phyloP scores from a whole-genome alignment of 2,329 filamentous ascomycete species.

The Alternaria viburni region DNA sequence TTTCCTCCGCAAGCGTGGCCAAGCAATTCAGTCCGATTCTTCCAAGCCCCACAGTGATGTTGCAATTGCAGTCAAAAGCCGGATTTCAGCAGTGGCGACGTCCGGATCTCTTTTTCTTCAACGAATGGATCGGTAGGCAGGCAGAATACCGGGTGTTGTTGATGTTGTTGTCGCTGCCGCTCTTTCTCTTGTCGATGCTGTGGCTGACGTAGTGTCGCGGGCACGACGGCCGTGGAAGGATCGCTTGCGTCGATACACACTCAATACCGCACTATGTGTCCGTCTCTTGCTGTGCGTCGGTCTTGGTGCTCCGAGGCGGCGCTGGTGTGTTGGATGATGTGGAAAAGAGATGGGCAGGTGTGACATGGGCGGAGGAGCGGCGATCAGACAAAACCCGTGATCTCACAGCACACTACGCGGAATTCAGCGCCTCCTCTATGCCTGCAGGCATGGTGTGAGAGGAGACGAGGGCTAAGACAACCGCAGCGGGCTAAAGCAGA shows the following conservation, averaged over 20 bases:
- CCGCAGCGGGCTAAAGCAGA: slow-evolving; percentile 33
- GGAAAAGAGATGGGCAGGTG: slow-evolving; percentile 28
- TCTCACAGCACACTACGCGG: slow-evolving; percentile 28
- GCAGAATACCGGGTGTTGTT: neutral
- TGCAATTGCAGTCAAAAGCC: neutral
- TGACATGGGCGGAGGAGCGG: slow-evolving; percentile 29
- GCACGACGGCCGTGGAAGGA: slow-evolving; percentile 26
- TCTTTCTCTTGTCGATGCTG: slow-evolving; percentile 20
- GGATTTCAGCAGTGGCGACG: neutral
- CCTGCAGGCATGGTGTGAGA: slow-evolving; percentile 35
- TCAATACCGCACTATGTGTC: slow-evolving; percentile 14
- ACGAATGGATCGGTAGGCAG: neutral
- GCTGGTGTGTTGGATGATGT: slow-evolving; percentile 15
- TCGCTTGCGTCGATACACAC: slow-evolving; percentile 4
- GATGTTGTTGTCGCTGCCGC: slow-evolving; percentile 10
- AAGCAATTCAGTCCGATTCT: slow-evolving; percentile 13
- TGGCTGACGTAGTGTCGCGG: slow-evolving; percentile 36
- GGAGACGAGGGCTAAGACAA: slow-evolving; percentile 27
- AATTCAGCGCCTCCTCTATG: slow-evolving; percentile 27
- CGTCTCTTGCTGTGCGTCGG: slow-evolving; percentile 25
- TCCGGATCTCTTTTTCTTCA: neutral
- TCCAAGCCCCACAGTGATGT: slow-evolving; percentile 4
- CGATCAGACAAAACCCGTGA: slow-evolving; percentile 38
- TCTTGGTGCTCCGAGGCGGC: slow-evolving; percentile 10
- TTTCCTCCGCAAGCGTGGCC: slow-evolving; percentile 19